Base-by-base conservation (phyloP, 306 rosid genomes). In the Ammopiptanthus mongolicus region DNA sequence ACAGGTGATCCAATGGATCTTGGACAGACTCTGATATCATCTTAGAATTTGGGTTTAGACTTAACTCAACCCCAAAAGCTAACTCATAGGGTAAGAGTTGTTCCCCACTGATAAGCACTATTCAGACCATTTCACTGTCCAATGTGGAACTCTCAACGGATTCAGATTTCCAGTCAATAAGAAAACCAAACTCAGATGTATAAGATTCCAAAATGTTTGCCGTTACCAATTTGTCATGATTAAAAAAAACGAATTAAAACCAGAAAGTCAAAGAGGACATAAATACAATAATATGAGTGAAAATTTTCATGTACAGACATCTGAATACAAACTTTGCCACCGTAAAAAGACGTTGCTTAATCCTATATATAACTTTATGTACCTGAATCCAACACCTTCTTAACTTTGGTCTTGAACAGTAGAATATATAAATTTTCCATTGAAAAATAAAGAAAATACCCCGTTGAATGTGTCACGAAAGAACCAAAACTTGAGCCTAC, bases 401-500 rank as follows among this genome's bases (percentile, higher is more conserved):
- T 91, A 80, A 91, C 85, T 81, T 91, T 89, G 8, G 96, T 93
- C 87, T 84, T 91, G 50, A 93, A 93, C 29, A 93, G 63, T 77
- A 95, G 74, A 82, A 95, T 87, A 77, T 88, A 86, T 4, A 92
- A 76, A 64, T 90, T 90, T 60, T 92, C 99, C 87, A 95, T 87
- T 41, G 96, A 90, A 79, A 95, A 92, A 53, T 95, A 95, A 15
- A 95, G 96, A 82, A 95, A 95, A 50, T 96, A 86, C 12, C 99
- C 97, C 0, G 93, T 95, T 57, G 97, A 86, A 80, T 95, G 99
- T 37, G 99, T 95, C 55, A 95, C 99, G 15, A 92, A 95, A 15
- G 99, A 95, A 77, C 99, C 99, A 81, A 95, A 95, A 80, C 86
- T 87, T 61, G 97, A 89, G 6, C 99, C 99, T 73, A 95, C 97